A percentile compares a stretch with the other conserved stretches of the same genome.
Evolutionary conservation across 495 filamentous ascomycete species (phyloP).

Genomic region (Xylaria curta): DNA sequence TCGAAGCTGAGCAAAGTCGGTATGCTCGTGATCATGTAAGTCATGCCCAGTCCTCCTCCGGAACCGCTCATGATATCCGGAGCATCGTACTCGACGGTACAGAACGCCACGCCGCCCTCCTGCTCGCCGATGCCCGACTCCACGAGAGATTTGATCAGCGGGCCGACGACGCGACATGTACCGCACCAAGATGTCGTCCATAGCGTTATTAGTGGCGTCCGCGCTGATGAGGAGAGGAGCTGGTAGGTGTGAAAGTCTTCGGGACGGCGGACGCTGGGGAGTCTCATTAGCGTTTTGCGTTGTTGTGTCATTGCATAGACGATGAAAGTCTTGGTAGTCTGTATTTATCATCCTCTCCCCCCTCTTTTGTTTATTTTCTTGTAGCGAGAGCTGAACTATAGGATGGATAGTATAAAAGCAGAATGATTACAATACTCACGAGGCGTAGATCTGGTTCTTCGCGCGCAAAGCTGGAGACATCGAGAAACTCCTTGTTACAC

Average conservation of each 20-base stretch:
- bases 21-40: constrained; percentile 67
- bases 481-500: constrained; percentile 35
- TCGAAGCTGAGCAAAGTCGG: constrained; percentile 74
- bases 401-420: too few species aligned
- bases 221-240: constrained; percentile 62
- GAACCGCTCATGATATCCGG: constrained; percentile 55
- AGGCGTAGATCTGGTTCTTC: constrained; percentile 53
- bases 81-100: constrained; percentile 68
- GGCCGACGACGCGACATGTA: constrained; percentile 61
- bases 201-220: constrained; percentile 68
- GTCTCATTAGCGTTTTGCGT: constrained; percentile 9
- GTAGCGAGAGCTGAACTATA: too few species aligned
- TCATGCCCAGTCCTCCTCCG: constrained; percentile 46
- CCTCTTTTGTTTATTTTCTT: too few species aligned
- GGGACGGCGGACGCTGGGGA: constrained; percentile 59
- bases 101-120: constrained; percentile 65
- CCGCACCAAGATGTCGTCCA: constrained; percentile 74
- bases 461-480: constrained; percentile 36
- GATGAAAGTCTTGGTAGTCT: too few species aligned
- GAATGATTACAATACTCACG: constrained; percentile 42
- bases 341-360: too few species aligned
- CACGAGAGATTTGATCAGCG: constrained; percentile 60
- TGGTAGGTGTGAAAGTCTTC: constrained; percentile 67
- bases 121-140: constrained; percentile 63
- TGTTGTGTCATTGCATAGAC: not conserved